These are phyloP conservation scores for Aspergillus panamensis DNA, from an alignment of 495 filamentous ascomycete species.

Conservation along the genomic window DNA sequence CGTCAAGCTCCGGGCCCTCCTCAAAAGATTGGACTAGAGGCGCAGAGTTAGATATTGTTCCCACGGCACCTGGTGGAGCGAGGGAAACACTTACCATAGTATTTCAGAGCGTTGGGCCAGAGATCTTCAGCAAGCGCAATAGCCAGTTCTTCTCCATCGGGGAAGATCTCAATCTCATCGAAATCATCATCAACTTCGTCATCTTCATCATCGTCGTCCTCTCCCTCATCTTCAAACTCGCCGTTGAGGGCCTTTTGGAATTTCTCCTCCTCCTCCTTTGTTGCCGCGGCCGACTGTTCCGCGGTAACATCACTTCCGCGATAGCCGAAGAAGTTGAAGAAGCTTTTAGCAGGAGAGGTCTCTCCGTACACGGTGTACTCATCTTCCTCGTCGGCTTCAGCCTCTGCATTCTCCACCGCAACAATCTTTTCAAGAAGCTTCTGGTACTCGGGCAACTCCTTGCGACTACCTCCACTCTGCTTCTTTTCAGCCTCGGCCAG, in stretches of 20 bases:
- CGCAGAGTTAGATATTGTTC: neutral
- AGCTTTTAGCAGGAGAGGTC: constrained; percentile 60
- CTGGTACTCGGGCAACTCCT: constrained; percentile 48
- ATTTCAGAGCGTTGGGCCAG: constrained; percentile 81
- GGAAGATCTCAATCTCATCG: constrained; percentile 71
- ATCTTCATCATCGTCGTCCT: constrained; percentile 43
- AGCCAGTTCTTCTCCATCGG: constrained; percentile 74
- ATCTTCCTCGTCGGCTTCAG: constrained; percentile 47
- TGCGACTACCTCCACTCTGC: constrained; percentile 31
- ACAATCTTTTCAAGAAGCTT: constrained; percentile 47
- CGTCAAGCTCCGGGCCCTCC: constrained; percentile 32
- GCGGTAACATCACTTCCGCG: constrained; percentile 61
- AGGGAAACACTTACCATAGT: constrained; percentile 67
- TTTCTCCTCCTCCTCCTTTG: constrained; percentile 54
- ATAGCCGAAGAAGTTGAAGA: constrained; percentile 88
- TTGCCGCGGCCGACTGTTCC: constrained; percentile 61
- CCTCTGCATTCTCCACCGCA: constrained; percentile 32
- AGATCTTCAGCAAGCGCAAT: constrained; percentile 78
- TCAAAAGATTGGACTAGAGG: constrained; percentile 31
- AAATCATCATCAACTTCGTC: constrained; percentile 52
- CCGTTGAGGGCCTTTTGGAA: constrained; percentile 53
- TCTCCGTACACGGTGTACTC: constrained; percentile 53
- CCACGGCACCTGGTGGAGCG: neutral
- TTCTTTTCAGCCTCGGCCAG: constrained; percentile 65
- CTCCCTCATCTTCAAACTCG: constrained; percentile 43